These are phyloP conservation scores for Ustilago tritici DNA, from an alignment of 1,284 basidiomycete species.

Conservation along the genomic window DNA sequence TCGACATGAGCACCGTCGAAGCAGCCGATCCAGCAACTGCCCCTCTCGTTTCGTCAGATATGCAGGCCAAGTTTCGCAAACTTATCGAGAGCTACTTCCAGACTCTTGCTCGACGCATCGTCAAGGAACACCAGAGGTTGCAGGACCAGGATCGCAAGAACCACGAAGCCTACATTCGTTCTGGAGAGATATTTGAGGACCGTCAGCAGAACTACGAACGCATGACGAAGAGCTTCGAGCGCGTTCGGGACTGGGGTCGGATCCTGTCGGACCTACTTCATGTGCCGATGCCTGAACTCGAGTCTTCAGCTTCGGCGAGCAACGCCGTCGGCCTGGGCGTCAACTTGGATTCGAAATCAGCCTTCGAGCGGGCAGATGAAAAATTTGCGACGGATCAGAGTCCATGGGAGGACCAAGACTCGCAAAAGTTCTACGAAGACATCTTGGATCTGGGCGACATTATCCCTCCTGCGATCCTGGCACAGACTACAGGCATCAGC, in stretches of 20 bases:
- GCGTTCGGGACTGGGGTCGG: slow-evolving; percentile 72
- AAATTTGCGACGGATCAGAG: slow-evolving; percentile 74
- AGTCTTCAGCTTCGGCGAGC: slow-evolving; percentile 75
- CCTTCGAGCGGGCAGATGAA: slow-evolving; percentile 66
- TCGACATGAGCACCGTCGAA: slow-evolving; percentile 21
- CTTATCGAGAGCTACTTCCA: slow-evolving; percentile 95
- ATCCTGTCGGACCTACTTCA: slow-evolving; percentile 85
- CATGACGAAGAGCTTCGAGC: slow-evolving; percentile 95
- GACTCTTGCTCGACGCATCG: slow-evolving; percentile 87
- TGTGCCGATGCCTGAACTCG: slow-evolving; percentile 82
- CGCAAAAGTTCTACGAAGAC: slow-evolving; percentile 92
- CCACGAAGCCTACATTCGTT: slow-evolving; percentile 98
- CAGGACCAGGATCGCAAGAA: slow-evolving; percentile 96
- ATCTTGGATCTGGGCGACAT: slow-evolving; percentile 90
- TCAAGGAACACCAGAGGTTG: slow-evolving; percentile 77
- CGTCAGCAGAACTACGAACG: slow-evolving; percentile 98
- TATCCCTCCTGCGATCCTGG: slow-evolving; percentile 87
- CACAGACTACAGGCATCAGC: slow-evolving; percentile 66
- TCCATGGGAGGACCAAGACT: slow-evolving; percentile 98
- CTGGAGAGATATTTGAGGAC: slow-evolving; percentile 98
- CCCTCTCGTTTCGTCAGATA: slow-evolving; percentile 79
- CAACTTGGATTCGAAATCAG: slow-evolving; percentile 71
- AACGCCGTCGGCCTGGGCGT: slow-evolving; percentile 72
- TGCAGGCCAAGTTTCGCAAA: slow-evolving; percentile 87
- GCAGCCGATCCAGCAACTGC: slow-evolving; percentile 41